Conservation (phyloP, 495 filamentous ascomycete genomes). For the Lophiotrema nucula region DNA sequence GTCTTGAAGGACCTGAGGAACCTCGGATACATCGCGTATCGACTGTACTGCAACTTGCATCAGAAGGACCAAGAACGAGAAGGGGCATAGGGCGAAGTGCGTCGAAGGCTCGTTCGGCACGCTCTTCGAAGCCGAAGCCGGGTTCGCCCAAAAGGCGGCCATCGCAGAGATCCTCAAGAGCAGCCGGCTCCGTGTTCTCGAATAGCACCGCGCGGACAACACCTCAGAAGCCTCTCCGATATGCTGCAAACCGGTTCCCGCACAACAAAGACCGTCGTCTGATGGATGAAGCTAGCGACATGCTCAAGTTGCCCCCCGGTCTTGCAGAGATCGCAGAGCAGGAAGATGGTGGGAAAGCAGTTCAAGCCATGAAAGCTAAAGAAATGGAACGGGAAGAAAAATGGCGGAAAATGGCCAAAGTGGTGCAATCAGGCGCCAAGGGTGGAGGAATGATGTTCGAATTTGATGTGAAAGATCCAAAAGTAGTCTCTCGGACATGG, state of each 20-base stretch:
- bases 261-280: constrained; percentile 71
- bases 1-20: constrained; percentile 36
- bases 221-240: constrained; percentile 47
- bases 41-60: constrained; percentile 62
- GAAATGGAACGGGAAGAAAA: constrained; percentile 87
- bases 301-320: constrained; percentile 77
- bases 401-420: constrained; percentile 93
- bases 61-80: constrained; percentile 60
- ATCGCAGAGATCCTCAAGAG: constrained; percentile 30
- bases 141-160: constrained; percentile 49
- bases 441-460: constrained; percentile 88
- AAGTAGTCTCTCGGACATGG: constrained; percentile 89
- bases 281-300: constrained; percentile 83
- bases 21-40: constrained; percentile 65
- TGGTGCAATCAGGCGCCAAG: constrained; percentile 48
- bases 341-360: constrained; percentile 55
- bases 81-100: constrained; percentile 53
- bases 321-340: constrained; percentile 61
- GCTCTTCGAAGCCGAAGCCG: constrained; percentile 40
- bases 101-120: constrained; percentile 42
- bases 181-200: constrained; percentile 34
- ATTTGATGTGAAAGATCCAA: constrained; percentile 80
- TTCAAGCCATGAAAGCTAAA: constrained; percentile 67
- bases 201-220: constrained; percentile 16
- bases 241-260: constrained; percentile 71